These are phyloP conservation scores for Chaetomiaceae sp. DNA, from an alignment of 2,329 filamentous ascomycete genomes.

Conservation along the genomic window DNA sequence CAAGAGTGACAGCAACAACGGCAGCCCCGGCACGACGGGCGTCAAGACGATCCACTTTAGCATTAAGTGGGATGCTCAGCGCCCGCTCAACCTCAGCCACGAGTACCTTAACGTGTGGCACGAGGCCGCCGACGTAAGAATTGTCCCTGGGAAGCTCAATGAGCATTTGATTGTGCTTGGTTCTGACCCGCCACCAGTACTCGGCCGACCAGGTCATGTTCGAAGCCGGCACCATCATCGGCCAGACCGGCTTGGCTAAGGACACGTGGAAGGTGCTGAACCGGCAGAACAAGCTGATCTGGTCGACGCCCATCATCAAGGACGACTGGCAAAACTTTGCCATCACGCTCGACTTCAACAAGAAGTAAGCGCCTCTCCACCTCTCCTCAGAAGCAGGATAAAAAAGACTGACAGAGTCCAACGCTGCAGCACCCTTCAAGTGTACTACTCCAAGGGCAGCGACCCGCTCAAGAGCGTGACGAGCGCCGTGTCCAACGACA, in stretches of 20 bases:
- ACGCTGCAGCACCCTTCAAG: conserved; percentile 42
- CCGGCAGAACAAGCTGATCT: conserved; percentile 34
- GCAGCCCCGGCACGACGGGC: conserved; percentile 31
- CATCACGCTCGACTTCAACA: conserved; percentile 46
- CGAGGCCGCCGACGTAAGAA: conserved; percentile 28
- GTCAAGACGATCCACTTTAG: conserved; percentile 34
- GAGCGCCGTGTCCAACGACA: conserved; percentile 40
- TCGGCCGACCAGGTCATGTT: conserved; percentile 36
- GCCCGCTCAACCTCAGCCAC: conserved; percentile 32
- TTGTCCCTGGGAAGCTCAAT: too few relatives aligned
- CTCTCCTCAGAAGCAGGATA: too few relatives aligned
- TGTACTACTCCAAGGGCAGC: conserved; percentile 49
- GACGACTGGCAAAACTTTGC: conserved; percentile 57
- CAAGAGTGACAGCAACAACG: conserved; percentile 35
- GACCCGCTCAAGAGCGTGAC: conserved; percentile 43
- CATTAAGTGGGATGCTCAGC: conserved; percentile 28
- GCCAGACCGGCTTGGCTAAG: conserved; percentile 30
- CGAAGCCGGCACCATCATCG: conserved; percentile 31
- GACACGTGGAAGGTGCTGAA: conserved; percentile 39
- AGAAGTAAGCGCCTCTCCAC: conserved; percentile 40
- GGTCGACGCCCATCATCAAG: conserved; percentile 37
- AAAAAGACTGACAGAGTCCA: neutral
- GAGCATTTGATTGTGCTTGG: too few relatives aligned
- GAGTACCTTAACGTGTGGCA: conserved; percentile 36
- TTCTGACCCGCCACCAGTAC: too few relatives aligned